phyloP scores from a whole-genome alignment of 129 eudicot species.

The Flaveria bidentis region DNA sequence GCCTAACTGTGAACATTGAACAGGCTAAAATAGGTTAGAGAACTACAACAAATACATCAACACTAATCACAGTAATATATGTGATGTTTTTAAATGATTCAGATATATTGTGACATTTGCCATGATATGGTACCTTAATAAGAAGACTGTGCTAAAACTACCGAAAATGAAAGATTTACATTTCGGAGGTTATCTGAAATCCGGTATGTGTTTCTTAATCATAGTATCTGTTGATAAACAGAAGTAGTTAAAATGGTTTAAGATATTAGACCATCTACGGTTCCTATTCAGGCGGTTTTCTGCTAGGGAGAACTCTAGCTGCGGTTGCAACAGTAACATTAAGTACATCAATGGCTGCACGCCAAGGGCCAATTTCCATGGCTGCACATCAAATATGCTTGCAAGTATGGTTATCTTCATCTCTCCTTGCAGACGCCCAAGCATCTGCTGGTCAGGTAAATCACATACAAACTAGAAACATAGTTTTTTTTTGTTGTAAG shows the following conservation, averaged over 20 bases:
- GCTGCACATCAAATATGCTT: slow-evolving; percentile 90
- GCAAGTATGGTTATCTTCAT: slow-evolving; percentile 85
- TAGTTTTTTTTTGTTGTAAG: no score
- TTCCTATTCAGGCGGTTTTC: slow-evolving; percentile 55
- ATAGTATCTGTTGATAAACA: neutral
- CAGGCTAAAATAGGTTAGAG: neutral
- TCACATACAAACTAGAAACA: no score
- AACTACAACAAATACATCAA: neutral
- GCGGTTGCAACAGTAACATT: slow-evolving; percentile 76
- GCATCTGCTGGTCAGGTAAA: slow-evolving; percentile 67
- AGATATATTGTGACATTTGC: slow-evolving; percentile 67
- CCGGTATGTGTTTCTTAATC: slow-evolving; percentile 43
- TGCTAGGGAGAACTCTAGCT: slow-evolving; percentile 79
- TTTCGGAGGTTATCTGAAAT: slow-evolving; percentile 60
- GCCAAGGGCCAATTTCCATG: slow-evolving; percentile 74
- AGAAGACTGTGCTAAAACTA: slow-evolving; percentile 49
- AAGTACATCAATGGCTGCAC: slow-evolving; percentile 89
- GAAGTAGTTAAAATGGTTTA: neutral
- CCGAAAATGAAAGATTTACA: slow-evolving; percentile 52
- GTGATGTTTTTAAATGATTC: slow-evolving; percentile 23
- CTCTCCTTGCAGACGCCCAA: slow-evolving; percentile 85
- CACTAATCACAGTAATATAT: neutral
- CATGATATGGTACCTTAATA: slow-evolving; percentile 63
- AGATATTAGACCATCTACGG: neutral
- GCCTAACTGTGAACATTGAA: neutral